Evolutionary conservation across 2,329 filamentous ascomycete genomes (phyloP), one percentile per base, ranked within the genome.

Genomic region (Aspergillus flavus): DNA sequence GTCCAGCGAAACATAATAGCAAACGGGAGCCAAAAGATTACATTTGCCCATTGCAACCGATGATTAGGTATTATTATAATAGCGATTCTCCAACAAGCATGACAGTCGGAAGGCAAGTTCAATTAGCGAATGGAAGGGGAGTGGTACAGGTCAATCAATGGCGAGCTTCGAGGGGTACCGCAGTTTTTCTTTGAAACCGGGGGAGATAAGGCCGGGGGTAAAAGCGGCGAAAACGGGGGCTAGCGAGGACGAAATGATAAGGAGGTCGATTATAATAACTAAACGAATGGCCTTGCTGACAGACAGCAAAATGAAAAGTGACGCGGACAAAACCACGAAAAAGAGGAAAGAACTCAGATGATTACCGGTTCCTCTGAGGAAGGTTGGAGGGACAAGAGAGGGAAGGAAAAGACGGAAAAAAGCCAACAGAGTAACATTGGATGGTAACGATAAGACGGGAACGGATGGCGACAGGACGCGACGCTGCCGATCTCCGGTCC

Each of bases 41-140:
- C 78, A 80, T 76, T 79, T 79, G 72, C 76, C 78, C 78, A 80
- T 80, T 69, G 50, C 39, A 56, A 32, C 57, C 26, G 16, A 57
- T 45, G 54, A 46, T 59, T 63, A 57, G 58, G 46, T 56, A 63
- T 64, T 57, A 60, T 59, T 57, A 61, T 61, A 23, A 39, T 36
- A 56, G 59, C 36, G 58, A 63, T 65, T 69, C 69, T 66, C 65
- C 63, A 57, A 66, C 65, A 66, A 73, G 69, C 76, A 78, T 78
- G 72, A 68, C 74, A 66, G 65, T 52, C 56, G 32, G 50, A 63
- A 60, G 66, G 65, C 61, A 57, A n/a, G 23, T 19, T 36, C 6
- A 30, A 43, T 36, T 12, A 61, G 45, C 48, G 62, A 58, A 36
- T 34, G 46, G 56, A 50, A 36, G 30, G 30, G 52, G 30, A 39